Conservation (phyloP, 768 basidiomycete genomes). For the Suillus spraguei region DNA sequence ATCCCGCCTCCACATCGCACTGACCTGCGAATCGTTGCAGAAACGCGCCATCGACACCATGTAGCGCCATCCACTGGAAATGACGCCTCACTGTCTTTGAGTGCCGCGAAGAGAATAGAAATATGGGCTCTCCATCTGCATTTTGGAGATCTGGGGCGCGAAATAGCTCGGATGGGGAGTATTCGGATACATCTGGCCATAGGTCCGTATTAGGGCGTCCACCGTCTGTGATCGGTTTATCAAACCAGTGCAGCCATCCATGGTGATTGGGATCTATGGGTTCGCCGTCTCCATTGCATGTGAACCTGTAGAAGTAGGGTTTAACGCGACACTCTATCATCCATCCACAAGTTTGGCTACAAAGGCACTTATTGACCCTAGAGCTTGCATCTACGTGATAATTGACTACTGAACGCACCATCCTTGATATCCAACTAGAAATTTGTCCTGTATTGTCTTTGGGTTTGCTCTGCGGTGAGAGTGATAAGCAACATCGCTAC, state of each 20-base stretch:
- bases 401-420: slow-evolving; percentile 55
- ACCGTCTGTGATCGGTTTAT: slow-evolving; percentile 61
- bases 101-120: slow-evolving; percentile 79
- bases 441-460: slow-evolving; percentile 80
- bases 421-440: slow-evolving; percentile 86
- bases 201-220: slow-evolving; percentile 75
- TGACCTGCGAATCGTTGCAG: not conserved
- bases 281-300: slow-evolving; percentile 69
- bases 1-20: not conserved
- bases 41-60: not conserved
- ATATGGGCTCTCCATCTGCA: slow-evolving; percentile 56
- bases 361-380: not conserved
- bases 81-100: slow-evolving; percentile 69
- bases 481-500: not conserved
- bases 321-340: not conserved
- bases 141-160: slow-evolving; percentile 66
- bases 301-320: slow-evolving; percentile 54
- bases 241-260: slow-evolving; percentile 88
- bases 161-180: slow-evolving; percentile 70
- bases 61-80: slow-evolving; percentile 68
- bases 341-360: not conserved
- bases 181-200: slow-evolving; percentile 79
- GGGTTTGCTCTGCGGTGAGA: slow-evolving; percentile 58
- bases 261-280: slow-evolving; percentile 74
- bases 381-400: not conserved